Evolutionary conservation across 345 rosid genomes (phyloP).

Genomic region (Brassica napus): Da-Ae NC_063440.1:11711001-11711500

Average conservation of each 20-base stretch:
- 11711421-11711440: constrained; percentile 6
- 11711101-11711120: no score
- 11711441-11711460: constrained; percentile 17
- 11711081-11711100: no score
- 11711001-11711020: no score
- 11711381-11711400: constrained; percentile 39
- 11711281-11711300: constrained; percentile 47
- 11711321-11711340: constrained; percentile 46
- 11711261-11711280: constrained; percentile 46
- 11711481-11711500: background rate
- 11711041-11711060: no score
- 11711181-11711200: no score
- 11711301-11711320: constrained; percentile 48
- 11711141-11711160: no score
- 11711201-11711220: background rate
- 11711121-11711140: no score
- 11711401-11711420: background rate
- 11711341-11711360: constrained; percentile 47
- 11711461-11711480: background rate
- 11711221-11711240: background rate
- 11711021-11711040: no score
- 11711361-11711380: constrained; percentile 47
- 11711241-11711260: background rate
- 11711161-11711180: no score
- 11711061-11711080: no score